phyloP scores from a whole-genome alignment of 2,329 filamentous ascomycete species.

The Stagonosporopsis tanaceti region DNA sequence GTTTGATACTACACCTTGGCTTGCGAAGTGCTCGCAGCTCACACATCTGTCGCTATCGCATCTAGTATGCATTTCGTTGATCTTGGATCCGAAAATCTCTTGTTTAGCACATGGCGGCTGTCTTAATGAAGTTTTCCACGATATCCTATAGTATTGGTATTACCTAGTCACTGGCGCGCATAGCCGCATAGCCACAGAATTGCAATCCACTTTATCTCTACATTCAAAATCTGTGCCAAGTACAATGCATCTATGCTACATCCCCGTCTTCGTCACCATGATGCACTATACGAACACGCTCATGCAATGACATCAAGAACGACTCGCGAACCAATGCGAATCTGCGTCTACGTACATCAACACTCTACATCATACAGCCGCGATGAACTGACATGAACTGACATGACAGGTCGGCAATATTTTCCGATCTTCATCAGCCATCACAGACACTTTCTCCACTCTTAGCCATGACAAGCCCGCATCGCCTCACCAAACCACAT shows the following conservation, averaged over 20 bases:
- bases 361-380: constrained; percentile 8
- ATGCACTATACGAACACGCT: background rate
- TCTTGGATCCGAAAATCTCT: constrained; percentile 9
- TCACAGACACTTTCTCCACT: constrained; percentile 2
- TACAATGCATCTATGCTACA: background rate
- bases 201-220: constrained; percentile 14
- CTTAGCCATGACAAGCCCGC: background rate
- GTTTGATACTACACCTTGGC: constrained; percentile 7
- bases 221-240: constrained; percentile 2
- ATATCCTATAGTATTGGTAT: constrained; percentile 23
- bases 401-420: constrained; percentile 3
- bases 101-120: constrained; percentile 10
- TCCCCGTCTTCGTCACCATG: background rate
- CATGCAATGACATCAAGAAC: background rate
- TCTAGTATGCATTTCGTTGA: constrained; percentile 26
- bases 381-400: constrained; percentile 2
- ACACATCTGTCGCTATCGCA: constrained; percentile 29
- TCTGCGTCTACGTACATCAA: background rate
- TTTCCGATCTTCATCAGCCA: background rate
- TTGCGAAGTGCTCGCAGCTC: constrained; percentile 33
- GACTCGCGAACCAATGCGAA: background rate
- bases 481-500: constrained; percentile 9
- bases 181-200: constrained; percentile 15
- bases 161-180: constrained; percentile 14
- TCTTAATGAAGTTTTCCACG: constrained; percentile 13